Evolutionary conservation across 164 flowering plant genomes (phyloP), one percentile per base, ranked within the genome.

Genomic region (Tetrastigma voinierianum): DNA sequence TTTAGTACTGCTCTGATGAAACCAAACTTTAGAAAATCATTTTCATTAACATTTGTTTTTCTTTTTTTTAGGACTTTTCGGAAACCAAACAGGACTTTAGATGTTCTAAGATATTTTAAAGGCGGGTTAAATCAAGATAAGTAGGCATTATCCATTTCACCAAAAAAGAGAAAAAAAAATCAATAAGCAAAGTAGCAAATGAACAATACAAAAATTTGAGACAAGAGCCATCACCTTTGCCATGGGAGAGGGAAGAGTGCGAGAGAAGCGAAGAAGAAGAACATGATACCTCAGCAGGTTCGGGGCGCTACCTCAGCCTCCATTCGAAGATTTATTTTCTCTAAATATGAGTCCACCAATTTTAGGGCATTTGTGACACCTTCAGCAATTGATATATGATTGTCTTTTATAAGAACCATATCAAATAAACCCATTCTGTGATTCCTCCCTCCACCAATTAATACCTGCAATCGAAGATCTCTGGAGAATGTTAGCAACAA

Each of bases 381-480:
- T 56, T 96, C 97, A 66, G 97, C 96, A 47, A 80, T 62, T 32
- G 98, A 95, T 69, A 92, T 87, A 72, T n/a, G n/a, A n/a, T n/a
- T n/a, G n/a, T n/a, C n/a, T n/a, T 95, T 95, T 64, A 95, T 86
- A 91, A 95, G 64, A 60, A 95, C 95, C 98, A 95, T 95, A 74
- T 95, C 97, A 78, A 91, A 95, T 64, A 95, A 82, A 68, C 98
- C 98, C 90, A 95, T 77, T 75, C 97, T 76, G 68, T 95, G 98
- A 77, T 95, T 92, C 73, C 70, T 66, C 2, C 98, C 98, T 57
- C 98, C 98, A 67, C 98, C 98, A 73, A 95, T 92, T 46, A 95
- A 77, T 11, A 90, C 97, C 98, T 95, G 68, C 5, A 73, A 71
- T 40, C 15, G 19, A 45, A 59, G 13, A 18, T 24, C 43, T 17